Conservation (phyloP, 2,329 filamentous ascomycete species). For the Fusarium irregulare region DNA sequence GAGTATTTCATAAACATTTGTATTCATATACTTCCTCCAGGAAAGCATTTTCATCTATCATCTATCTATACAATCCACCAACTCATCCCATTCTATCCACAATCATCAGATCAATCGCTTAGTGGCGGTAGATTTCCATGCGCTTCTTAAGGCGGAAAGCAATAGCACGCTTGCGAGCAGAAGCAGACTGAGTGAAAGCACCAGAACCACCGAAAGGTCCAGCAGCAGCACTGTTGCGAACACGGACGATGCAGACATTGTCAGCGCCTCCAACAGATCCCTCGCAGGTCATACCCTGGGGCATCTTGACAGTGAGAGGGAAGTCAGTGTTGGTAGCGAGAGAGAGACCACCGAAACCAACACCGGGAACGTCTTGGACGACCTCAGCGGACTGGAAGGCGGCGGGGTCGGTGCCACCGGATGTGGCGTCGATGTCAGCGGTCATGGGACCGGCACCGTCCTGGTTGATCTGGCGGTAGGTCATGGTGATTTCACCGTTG, state of each 20-base stretch:
- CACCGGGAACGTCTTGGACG: slow-evolving; percentile 70
- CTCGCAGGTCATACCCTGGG: slow-evolving; percentile 73
- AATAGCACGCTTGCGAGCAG: slow-evolving; percentile 70
- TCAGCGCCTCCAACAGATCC: slow-evolving; percentile 67
- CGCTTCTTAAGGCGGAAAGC: slow-evolving; percentile 61
- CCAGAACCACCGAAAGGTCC: slow-evolving; percentile 75
- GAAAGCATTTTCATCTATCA: background rate
- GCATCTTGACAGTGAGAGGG: slow-evolving; percentile 73
- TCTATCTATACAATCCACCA: background rate
- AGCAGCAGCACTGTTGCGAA: slow-evolving; percentile 70
- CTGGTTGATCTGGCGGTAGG: slow-evolving; percentile 75
- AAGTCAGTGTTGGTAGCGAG: slow-evolving; percentile 71
- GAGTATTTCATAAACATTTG: background rate
- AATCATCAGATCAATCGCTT: background rate
- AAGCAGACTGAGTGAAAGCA: slow-evolving; percentile 70
- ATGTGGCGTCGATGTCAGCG: slow-evolving; percentile 70
- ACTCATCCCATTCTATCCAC: background rate
- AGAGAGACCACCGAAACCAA: slow-evolving; percentile 66
- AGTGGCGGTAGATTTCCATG: slow-evolving; percentile 47
- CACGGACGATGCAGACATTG: slow-evolving; percentile 73
- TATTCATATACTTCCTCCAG: background rate
- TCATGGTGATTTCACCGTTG: slow-evolving; percentile 71
- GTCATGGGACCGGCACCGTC: slow-evolving; percentile 74
- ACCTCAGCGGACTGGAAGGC: slow-evolving; percentile 71
- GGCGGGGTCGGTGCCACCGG: slow-evolving; percentile 67